These are phyloP conservation scores for Trichophyton benhamiae DNA, from an alignment of 2,329 filamentous ascomycete genomes.

Conservation along the genomic window DNA sequence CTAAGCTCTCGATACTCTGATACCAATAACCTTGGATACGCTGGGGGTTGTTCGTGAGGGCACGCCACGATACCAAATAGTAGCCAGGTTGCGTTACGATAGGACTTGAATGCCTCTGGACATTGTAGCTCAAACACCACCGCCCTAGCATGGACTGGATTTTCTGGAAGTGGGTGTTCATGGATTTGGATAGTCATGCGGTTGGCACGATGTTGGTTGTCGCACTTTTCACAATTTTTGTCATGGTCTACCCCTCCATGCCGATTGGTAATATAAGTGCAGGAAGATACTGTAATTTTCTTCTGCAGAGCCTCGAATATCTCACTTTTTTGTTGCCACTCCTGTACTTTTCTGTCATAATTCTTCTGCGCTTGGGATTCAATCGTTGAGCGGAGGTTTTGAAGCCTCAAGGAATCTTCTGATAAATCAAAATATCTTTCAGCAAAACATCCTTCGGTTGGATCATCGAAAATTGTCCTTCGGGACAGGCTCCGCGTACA, in stretches of 20 bases:
- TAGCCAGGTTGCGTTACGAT: conserved; percentile 43
- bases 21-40: conserved; percentile 20
- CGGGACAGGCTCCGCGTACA: conserved; percentile 9
- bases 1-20: conserved; percentile 24
- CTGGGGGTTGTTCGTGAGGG: background rate
- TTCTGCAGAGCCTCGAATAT: conserved; percentile 29
- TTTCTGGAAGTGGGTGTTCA: conserved; percentile 40
- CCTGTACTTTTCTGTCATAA: conserved; percentile 26
- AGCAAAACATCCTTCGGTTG: conserved; percentile 34
- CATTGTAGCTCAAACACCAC: conserved; percentile 42
- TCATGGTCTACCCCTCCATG: conserved; percentile 20
- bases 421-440: conserved; percentile 33
- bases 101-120: conserved; percentile 36
- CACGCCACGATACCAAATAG: conserved; percentile 10
- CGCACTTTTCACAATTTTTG: conserved; percentile 36
- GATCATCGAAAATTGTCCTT: conserved; percentile 39
- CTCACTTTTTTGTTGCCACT: conserved; percentile 26
- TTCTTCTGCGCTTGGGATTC: conserved; percentile 20
- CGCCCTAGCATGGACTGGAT: conserved; percentile 25
- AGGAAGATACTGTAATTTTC: conserved; percentile 23
- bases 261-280: conserved; percentile 17
- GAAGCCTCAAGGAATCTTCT: conserved; percentile 15
- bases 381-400: conserved; percentile 25
- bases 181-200: conserved; percentile 36
- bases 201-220: conserved; percentile 23